These are phyloP conservation scores for Trichoderma orchidacearum DNA, from an alignment of 495 filamentous ascomycete genomes.

Conservation along the genomic window DNA sequence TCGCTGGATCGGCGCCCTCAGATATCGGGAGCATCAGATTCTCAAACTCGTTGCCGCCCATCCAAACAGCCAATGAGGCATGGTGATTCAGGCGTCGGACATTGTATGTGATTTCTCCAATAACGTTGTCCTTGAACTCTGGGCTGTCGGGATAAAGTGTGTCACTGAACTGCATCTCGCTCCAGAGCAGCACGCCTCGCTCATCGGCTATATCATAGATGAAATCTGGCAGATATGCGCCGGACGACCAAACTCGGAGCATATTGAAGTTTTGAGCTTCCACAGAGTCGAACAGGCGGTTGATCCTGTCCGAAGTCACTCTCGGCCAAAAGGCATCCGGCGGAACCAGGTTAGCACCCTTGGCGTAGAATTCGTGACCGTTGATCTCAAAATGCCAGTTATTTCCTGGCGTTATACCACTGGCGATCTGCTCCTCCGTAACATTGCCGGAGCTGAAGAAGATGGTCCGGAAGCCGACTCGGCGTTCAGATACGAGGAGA, in stretches of 20 bases:
- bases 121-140: slow-evolving; percentile 43
- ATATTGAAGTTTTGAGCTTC: slow-evolving; percentile 53
- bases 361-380: slow-evolving; percentile 54
- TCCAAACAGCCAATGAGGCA: slow-evolving; percentile 52
- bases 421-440: slow-evolving; percentile 39
- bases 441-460: slow-evolving; percentile 49
- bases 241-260: slow-evolving; percentile 54
- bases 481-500: slow-evolving; percentile 35
- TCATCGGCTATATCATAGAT: slow-evolving; percentile 59
- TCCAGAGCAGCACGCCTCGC: slow-evolving; percentile 52
- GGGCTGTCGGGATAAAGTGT: slow-evolving; percentile 45
- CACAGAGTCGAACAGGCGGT: slow-evolving; percentile 41
- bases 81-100: slow-evolving; percentile 55
- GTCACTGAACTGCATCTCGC: slow-evolving; percentile 54
- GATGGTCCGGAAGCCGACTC: slow-evolving; percentile 50
- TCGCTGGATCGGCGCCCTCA: slow-evolving; percentile 27
- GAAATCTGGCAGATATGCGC: slow-evolving; percentile 51
- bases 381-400: slow-evolving; percentile 62
- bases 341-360: slow-evolving; percentile 54
- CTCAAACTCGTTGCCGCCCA: slow-evolving; percentile 54
- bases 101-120: slow-evolving; percentile 47
- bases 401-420: slow-evolving; percentile 37
- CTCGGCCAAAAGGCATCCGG: slow-evolving; percentile 55
- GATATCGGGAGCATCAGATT: slow-evolving; percentile 37
- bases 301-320: slow-evolving; percentile 40